Evolutionary conservation across 176 grass and related monocot species (phyloP).

Genomic region (Hyparrhenia diplandra): DNA sequence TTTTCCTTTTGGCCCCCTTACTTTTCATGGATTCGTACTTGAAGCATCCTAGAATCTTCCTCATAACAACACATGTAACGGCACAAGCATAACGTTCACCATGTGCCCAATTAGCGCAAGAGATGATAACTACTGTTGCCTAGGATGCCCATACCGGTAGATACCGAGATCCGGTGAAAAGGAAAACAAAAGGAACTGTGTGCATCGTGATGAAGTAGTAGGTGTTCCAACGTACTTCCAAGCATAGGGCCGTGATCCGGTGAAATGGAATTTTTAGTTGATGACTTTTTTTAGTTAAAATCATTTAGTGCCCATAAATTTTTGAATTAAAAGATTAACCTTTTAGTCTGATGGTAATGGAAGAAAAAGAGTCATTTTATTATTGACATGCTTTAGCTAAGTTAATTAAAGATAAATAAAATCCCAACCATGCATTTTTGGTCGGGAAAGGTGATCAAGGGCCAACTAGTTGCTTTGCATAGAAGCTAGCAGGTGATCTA

Average conservation of each 20-base stretch:
- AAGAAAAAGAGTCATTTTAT: too few relatives aligned
- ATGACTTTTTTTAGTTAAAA: too few relatives aligned
- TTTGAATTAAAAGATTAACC: too few relatives aligned
- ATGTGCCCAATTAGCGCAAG: background rate
- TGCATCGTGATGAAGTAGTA: background rate
- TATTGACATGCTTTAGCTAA: too few relatives aligned
- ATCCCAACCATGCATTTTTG: background rate
- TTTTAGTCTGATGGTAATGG: too few relatives aligned
- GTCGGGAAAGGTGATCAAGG: background rate
- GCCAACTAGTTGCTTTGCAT: background rate
- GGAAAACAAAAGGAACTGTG: background rate
- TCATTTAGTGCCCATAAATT: too few relatives aligned
- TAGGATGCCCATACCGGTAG: background rate
- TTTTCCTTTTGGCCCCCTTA: background rate
- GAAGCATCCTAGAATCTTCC: constrained; percentile 34
- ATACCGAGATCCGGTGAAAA: background rate
- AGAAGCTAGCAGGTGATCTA: background rate
- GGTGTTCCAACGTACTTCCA: background rate
- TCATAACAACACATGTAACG: background rate
- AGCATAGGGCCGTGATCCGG: background rate
- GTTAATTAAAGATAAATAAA: background rate
- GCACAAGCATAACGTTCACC: constrained; percentile 5
- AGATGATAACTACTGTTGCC: background rate
- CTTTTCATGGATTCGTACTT: constrained; percentile 22
- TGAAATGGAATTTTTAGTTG: background rate